Base-by-base conservation (phyloP, 495 filamentous ascomycete genomes). In the Margaritispora aquatica region DNA sequence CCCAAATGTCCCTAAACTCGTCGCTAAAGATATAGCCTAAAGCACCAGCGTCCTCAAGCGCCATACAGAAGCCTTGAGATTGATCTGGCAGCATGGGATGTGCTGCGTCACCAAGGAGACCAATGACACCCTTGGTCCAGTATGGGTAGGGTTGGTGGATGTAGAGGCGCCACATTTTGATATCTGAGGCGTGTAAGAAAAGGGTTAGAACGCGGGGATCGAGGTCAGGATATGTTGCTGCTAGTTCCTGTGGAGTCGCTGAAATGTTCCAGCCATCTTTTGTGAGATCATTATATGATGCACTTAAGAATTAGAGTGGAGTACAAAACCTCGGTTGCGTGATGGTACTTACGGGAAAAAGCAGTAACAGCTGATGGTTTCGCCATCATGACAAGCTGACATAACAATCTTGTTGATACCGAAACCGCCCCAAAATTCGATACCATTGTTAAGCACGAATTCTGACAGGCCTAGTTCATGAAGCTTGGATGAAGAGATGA, bases 1-100 rank as follows among this genome's bases (percentile, higher is more conserved):
- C 15, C 31, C 24, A 53, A 38, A 0, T 70, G 50, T 74, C 19
- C 8, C 20, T 44, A 53, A 47, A 0, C 70, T 81, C 0, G 74
- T 76, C 17, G 63, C 22, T 1, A 77, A 86, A 72, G 1, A 85
- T 63, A 10, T 73, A 70, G 2, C 75, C 77, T 1, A 86, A 70
- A 8, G 79, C 74, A 0, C 80, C 77, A 1, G 77, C 82, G 58
- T 86, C 82, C 62, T 88, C 82, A 34, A 84, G 77, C 0, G 79
- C 80, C 68, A 80, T 76, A 1, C 72, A 76, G 9, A 68, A 77
- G 31, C 80, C 80, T 60, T 84, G 79, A 1, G 77, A 77, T 60
- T 78, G 74, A 54, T 78, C 68, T 71, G 21, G 24, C 21, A 27
- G 26, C 63, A 86, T 84, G 3, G 82, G 83, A 70, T 87, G 83